Base-by-base conservation (phyloP, 192 early-diverging fungal species). In the Lobosporangium transversale region DNA sequence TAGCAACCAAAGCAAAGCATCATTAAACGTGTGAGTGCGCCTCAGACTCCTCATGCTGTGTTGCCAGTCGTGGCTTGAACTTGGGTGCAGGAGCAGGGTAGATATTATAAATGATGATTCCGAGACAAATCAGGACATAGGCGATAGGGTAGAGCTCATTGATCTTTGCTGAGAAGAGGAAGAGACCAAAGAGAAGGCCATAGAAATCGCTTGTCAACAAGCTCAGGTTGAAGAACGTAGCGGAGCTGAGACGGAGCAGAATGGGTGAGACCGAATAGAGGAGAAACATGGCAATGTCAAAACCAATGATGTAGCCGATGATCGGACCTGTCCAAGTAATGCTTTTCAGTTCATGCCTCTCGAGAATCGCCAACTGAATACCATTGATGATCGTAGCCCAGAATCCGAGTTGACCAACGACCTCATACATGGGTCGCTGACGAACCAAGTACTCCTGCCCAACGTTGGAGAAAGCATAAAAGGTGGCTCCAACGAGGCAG, bases 121-220 rank as follows among this genome's bases (percentile, higher is more conserved):
- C 92, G 4, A 79, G 30, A 17, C 92, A 87, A 52, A 91, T 87
- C 40, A 90, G 56, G 15, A 81, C 79, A 63, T 89, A 94, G 17
- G 91, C 88, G 36, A 90, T 80, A 0, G 88, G 88, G 43, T 94
- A 92, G 17, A 94, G 66, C 29, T 50, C 55, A 52, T 83, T 80
- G 54, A 83, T 66, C 81, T 40, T 78, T 59, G 88, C 79, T 31
- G 85, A 68, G 79, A 92, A 92, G 60, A 94, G 80, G 71, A 85
- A 87, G 44, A 90, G 71, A 32, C 88, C 88, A 85, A 94, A 93
- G 45, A 92, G 81, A 30, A 92, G 80, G 1, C 89, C 89, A 66
- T 92, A 94, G 59, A 94, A 92, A 74, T 94, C 91, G 62, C 88
- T 89, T 8, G 92, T 92, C 62, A 94, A 78, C 14, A 94, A 78